Evolutionary conservation across 1,139 yeast genomes (phyloP), one percentile per base, ranked within the genome.

Genomic region (Suhomyces guaymorum): DNA sequence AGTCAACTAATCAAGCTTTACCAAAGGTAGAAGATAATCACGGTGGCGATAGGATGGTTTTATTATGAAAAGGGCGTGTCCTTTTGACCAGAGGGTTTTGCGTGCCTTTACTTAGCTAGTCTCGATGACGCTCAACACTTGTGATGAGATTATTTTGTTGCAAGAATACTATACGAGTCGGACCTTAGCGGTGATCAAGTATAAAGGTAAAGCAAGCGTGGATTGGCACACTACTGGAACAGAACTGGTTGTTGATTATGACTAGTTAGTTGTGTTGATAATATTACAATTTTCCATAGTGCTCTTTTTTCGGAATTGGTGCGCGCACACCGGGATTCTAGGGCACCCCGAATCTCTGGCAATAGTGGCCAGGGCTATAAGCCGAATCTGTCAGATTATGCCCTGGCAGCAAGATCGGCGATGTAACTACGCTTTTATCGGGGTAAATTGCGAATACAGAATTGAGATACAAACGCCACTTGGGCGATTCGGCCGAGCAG

Each of bases 321-420:
- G 7, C 2, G 33, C 22, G 26, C 33, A 30, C 33, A 28, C n/a
- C 28, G n/a, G n/a, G n/a, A n/a, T n/a, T n/a, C n/a, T n/a, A n/a
- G n/a, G n/a, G n/a, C n/a, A n/a, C n/a, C n/a, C n/a, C n/a, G n/a
- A n/a, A n/a, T n/a, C n/a, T n/a, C n/a, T n/a, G n/a, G n/a, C n/a
- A n/a, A n/a, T n/a, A n/a, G n/a, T n/a, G n/a, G n/a, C n/a, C n/a
- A n/a, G n/a, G n/a, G n/a, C n/a, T n/a, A n/a, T n/a, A n/a, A n/a
- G n/a, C n/a, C n/a, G n/a, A n/a, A n/a, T n/a, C n/a, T n/a, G n/a
- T n/a, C n/a, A n/a, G n/a, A n/a, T n/a, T n/a, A n/a, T n/a, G n/a
- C n/a, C n/a, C n/a, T n/a, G n/a, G n/a, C n/a, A n/a, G n/a, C n/a
- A n/a, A n/a, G n/a, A n/a, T n/a, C n/a, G n/a, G n/a, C n/a, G n/a